Evolutionary conservation across 805 yeast species (phyloP).

Genomic region (Saccharomycopsis malanga): DNA sequence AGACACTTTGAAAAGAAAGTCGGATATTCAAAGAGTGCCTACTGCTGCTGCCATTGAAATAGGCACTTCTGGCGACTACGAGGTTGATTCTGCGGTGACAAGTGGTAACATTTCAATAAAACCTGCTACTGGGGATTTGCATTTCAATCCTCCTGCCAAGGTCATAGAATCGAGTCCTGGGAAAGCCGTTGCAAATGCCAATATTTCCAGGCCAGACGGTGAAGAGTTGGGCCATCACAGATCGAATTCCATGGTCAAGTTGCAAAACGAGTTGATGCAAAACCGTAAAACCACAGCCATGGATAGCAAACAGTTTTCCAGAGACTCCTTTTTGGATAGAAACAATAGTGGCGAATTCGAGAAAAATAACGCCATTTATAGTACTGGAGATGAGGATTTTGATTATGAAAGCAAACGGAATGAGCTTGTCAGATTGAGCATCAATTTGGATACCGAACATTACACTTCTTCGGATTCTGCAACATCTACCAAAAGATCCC

Average conservation of each 20-base stretch:
- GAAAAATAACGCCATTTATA: slow-evolving; percentile 4
- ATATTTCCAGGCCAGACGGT: too few species aligned
- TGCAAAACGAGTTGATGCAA: slow-evolving; percentile 1
- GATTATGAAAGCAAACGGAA: slow-evolving; percentile 16
- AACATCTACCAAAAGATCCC: slow-evolving; percentile 1
- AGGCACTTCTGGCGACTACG: too few species aligned
- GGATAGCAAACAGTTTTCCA: background rate
- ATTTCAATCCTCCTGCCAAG: too few species aligned
- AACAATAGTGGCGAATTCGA: background rate
- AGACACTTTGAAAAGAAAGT: background rate
- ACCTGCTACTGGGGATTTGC: too few species aligned
- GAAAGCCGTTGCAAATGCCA: too few species aligned
- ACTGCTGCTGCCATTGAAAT: too few species aligned
- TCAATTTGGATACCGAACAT: slow-evolving; percentile 16
- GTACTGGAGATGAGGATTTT: slow-evolving; percentile 11
- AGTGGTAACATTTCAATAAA: too few species aligned
- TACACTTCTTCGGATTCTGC: slow-evolving; percentile 4
- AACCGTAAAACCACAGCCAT: too few species aligned
- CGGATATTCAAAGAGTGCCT: too few species aligned
- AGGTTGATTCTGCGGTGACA: too few species aligned
- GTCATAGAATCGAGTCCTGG: too few species aligned
- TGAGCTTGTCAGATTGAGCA: slow-evolving; percentile 17
- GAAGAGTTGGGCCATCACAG: too few species aligned
- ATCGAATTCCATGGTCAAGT: background rate
- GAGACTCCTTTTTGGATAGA: slow-evolving; percentile 16